Conservation (phyloP, 2,329 filamentous ascomycete genomes). For the Allantophomopsis cytisporea region DNA sequence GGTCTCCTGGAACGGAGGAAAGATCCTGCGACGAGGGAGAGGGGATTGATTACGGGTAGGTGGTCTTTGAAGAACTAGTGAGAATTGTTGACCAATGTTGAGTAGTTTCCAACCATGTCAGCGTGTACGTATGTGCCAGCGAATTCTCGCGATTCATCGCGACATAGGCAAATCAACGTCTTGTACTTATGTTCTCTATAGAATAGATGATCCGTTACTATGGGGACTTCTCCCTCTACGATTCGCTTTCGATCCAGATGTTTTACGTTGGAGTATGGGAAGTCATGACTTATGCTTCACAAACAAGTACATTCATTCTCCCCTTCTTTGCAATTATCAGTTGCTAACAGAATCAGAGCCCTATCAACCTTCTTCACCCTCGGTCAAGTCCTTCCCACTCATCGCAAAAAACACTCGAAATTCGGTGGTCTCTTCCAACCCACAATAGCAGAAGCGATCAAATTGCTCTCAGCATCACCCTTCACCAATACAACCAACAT, state of each 20-base stretch:
- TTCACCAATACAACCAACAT: conserved; percentile 20
- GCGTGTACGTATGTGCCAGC: conserved; percentile 51
- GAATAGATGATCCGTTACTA: conserved; percentile 84
- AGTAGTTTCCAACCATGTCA: conserved; percentile 75
- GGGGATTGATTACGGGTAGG: conserved; percentile 73
- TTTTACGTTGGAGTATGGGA: conserved; percentile 78
- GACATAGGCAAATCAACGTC: no score
- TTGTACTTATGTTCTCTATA: conserved; percentile 22
- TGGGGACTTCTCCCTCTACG: conserved; percentile 78
- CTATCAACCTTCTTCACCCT: conserved; percentile 71
- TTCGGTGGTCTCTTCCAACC: conserved; percentile 83
- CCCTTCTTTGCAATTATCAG: no score
- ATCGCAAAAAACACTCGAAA: conserved; percentile 61
- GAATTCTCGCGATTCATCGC: no score
- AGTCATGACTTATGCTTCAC: conserved; percentile 94
- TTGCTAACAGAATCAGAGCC: conserved; percentile 30
- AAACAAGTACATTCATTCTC: conserved; percentile 46
- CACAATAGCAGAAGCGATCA: conserved; percentile 74
- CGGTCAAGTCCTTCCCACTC: conserved; percentile 83
- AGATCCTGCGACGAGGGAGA: conserved; percentile 49
- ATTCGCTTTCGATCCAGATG: conserved; percentile 58
- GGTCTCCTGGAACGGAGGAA: conserved; percentile 60
- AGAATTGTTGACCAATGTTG: conserved; percentile 1
- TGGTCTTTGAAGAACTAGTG: background rate
- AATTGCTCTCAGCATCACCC: conserved; percentile 56